These are phyloP conservation scores for Ogataea naganishii DNA, from an alignment of 805 yeast species.

Conservation along the genomic window DNA sequence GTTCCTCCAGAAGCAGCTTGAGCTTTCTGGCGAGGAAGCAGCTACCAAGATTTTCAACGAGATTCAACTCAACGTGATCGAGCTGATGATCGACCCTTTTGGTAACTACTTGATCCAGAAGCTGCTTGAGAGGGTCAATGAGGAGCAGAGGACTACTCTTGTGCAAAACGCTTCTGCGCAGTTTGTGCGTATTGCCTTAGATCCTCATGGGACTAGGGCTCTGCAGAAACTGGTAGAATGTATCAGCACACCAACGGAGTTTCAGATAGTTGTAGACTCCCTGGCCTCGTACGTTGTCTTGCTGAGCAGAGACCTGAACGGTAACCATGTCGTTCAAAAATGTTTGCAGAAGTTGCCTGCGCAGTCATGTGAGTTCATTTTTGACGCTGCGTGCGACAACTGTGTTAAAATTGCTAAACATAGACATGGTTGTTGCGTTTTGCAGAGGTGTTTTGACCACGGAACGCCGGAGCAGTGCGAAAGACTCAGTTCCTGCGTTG, in stretches of 20 bases:
- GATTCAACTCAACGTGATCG: conserved; percentile 67
- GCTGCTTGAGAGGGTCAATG: conserved; percentile 65
- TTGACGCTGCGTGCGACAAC: conserved; percentile 70
- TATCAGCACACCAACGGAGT: conserved; percentile 63
- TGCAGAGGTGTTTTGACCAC: conserved; percentile 90
- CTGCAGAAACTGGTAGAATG: conserved; percentile 88
- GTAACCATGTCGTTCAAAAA: conserved; percentile 94
- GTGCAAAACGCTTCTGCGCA: conserved; percentile 67
- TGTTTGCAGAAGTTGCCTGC: conserved; percentile 68
- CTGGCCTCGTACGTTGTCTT: conserved; percentile 59
- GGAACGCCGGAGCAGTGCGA: conserved; percentile 66
- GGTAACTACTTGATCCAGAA: conserved; percentile 96
- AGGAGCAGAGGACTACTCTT: conserved; percentile 60
- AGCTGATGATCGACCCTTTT: conserved; percentile 90
- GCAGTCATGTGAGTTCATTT: conserved; percentile 76
- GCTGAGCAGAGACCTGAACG: conserved; percentile 83
- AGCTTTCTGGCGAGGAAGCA: conserved; percentile 48
- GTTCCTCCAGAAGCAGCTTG: conserved; percentile 81
- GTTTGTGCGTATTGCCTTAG: conserved; percentile 72
- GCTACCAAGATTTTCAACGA: conserved; percentile 76
- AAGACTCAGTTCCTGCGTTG: conserved; percentile 58
- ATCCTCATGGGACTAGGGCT: conserved; percentile 96
- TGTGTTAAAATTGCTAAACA: conserved; percentile 85
- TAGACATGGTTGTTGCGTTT: conserved; percentile 95
- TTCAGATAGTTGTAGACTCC: conserved; percentile 33